phyloP scores from a whole-genome alignment of 768 basidiomycete species.

The Auricularia heimuer region DNA sequence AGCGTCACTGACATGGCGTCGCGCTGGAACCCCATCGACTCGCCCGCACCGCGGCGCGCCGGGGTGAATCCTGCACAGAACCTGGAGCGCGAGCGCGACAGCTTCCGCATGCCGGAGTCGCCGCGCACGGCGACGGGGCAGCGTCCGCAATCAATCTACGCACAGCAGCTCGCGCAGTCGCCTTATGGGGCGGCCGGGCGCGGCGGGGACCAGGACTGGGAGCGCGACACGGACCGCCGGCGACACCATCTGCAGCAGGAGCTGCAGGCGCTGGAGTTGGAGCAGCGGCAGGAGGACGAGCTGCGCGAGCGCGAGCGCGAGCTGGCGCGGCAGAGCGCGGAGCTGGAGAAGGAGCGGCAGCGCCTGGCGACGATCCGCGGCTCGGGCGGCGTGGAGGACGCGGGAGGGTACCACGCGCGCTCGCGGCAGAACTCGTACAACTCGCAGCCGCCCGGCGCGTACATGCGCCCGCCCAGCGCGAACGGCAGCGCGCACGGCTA shows the following conservation, averaged over 20 bases:
- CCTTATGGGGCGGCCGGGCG: background rate
- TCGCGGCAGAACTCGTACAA: background rate
- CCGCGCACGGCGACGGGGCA: background rate
- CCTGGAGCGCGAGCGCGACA: conserved; percentile 1
- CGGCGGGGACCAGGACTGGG: conserved; percentile 16
- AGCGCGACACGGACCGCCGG: conserved; percentile 27
- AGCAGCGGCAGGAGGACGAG: conserved; percentile 43
- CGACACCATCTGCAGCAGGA: conserved; percentile 37
- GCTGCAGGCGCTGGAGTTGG: conserved; percentile 39
- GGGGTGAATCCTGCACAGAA: background rate
- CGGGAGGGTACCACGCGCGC: background rate
- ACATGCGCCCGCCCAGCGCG: background rate
- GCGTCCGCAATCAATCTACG: background rate
- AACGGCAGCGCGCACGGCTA: background rate
- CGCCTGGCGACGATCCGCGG: conserved; percentile 28
- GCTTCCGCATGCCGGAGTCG: background rate
- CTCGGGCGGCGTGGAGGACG: conserved; percentile 13
- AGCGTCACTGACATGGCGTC: conserved; percentile 57
- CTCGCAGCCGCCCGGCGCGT: background rate
- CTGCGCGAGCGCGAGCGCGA: conserved; percentile 46
- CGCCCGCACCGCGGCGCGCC: conserved; percentile 13
- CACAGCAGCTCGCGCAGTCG: background rate
- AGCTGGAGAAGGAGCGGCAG: conserved; percentile 48
- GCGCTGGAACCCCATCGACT: conserved; percentile 43
- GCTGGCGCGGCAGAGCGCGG: conserved; percentile 40